Evolutionary conservation across 1,139 yeast genomes (phyloP).

Genomic region (Protomyces inouyei): DNA sequence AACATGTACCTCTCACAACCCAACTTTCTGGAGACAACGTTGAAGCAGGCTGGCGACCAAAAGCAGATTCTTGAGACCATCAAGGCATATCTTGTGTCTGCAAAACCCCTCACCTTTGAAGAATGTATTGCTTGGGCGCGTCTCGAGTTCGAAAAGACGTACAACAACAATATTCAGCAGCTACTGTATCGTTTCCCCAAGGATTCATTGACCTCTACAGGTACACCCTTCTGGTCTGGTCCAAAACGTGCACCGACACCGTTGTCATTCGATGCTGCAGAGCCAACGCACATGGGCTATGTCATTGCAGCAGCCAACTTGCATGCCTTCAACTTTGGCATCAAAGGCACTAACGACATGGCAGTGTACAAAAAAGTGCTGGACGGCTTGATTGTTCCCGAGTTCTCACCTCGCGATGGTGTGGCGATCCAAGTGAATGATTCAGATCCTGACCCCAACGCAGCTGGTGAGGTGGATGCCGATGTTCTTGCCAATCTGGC

Average conservation of each 20-base stretch:
- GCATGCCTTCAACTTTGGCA: constrained; percentile 84
- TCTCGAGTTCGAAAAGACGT: constrained; percentile 76
- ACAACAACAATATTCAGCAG: constrained; percentile 79
- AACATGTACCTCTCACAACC: constrained; percentile 87
- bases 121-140: constrained; percentile 97
- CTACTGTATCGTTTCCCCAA: constrained; percentile 87
- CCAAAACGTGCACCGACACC: constrained; percentile 95
- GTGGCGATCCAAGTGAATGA: constrained; percentile 83
- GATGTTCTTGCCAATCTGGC: constrained; percentile 54
- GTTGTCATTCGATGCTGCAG: constrained; percentile 64
- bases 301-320: constrained; percentile 85
- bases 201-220: constrained; percentile 84
- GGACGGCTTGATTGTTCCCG: constrained; percentile 53
- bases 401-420: constrained; percentile 69
- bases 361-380: constrained; percentile 49
- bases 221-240: constrained; percentile 97
- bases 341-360: constrained; percentile 48
- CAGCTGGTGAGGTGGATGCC: constrained; percentile 51
- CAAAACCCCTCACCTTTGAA: constrained; percentile 84
- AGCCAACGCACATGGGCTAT: constrained; percentile 74
- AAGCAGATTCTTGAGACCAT: constrained; percentile 80
- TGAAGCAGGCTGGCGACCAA: constrained; percentile 88
- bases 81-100: constrained; percentile 58
- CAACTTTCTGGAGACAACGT: constrained; percentile 80
- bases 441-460: constrained; percentile 78